Base-by-base conservation (phyloP, 495 filamentous ascomycete species). In the Penicillium nucicola region DNA sequence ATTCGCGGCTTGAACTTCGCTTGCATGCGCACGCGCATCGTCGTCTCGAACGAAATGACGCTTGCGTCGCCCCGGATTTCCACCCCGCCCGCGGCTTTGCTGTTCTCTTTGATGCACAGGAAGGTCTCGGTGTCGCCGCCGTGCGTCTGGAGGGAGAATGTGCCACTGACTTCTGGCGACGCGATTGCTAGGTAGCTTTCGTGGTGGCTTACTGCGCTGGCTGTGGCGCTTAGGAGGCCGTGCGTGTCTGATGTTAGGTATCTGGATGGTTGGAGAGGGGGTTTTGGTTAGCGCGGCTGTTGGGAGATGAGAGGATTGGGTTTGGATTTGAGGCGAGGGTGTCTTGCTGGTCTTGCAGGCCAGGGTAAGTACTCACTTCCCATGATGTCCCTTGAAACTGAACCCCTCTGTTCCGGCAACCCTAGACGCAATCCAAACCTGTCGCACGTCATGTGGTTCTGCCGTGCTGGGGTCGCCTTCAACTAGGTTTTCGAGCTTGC, bases 401-500 rank as follows among this genome's bases (percentile, higher is more conserved):
- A 85, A 84, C 19, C 68, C 75, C 51, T 95, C 90, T 9, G 84
- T 89, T 4, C 93, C 93, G 4, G 88, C 85, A 14, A 96, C 85
- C 50, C 77, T 76, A 54, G 88, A 95, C 45, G 89, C 92, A 46
- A 97, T 80, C 91, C 91, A 97, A 15, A 98, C 93, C 71, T 97
- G 91, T 52, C 92, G 76, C 17, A 97, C 89, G 67, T 96, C 89
- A 59, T 96, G 90, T 39, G 93, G 93, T 68, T 97, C 93, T 28
- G 92, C 90, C 4, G 83, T 95, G 13, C 72, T 51, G 4, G 87
- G 82, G 69, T 92, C 84, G 17, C 77, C 83, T 45, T 93, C 89
- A 36, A 92, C 71, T 18, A 95, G 83, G 61, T 95, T 95, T 72
- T 92, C 88, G 32, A 97, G 71, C 19, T 76, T 70, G 47, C 84